phyloP scores from a whole-genome alignment of 1,284 basidiomycete genomes.

The Ustilago cynodontis region DNA sequence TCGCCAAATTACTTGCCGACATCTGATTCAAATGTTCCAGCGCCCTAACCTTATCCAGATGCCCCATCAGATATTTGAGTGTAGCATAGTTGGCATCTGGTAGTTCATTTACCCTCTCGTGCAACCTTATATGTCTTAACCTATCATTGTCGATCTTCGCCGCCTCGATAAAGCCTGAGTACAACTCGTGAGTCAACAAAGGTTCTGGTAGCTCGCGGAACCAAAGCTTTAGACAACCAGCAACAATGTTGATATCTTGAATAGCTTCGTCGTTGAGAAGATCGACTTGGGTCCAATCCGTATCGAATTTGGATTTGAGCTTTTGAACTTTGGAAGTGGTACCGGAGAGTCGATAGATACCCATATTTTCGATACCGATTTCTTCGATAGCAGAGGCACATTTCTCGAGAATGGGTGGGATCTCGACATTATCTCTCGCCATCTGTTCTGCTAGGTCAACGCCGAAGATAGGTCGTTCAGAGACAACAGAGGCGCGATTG shows the following conservation, averaged over 20 bases:
- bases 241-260: slow-evolving; percentile 93
- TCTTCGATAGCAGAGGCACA: slow-evolving; percentile 90
- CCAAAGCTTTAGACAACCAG: slow-evolving; percentile 94
- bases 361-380: slow-evolving; percentile 80
- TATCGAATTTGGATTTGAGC: slow-evolving; percentile 85
- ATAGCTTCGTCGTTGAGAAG: slow-evolving; percentile 69
- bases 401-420: slow-evolving; percentile 88
- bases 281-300: slow-evolving; percentile 68
- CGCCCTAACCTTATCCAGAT: slow-evolving; percentile 76
- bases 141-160: slow-evolving; percentile 82
- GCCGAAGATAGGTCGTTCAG: slow-evolving; percentile 77
- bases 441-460: slow-evolving; percentile 93
- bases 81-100: slow-evolving; percentile 99
- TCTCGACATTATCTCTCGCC: slow-evolving; percentile 85
- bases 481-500: slow-evolving; percentile 61
- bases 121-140: slow-evolving; percentile 85
- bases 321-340: slow-evolving; percentile 88
- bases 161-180: slow-evolving; percentile 93
- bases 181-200: slow-evolving; percentile 84
- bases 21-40: slow-evolving; percentile 81
- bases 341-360: slow-evolving; percentile 93
- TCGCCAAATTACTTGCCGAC: slow-evolving; percentile 91
- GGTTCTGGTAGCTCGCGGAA: slow-evolving; percentile 96
- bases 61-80: slow-evolving; percentile 93
- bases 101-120: slow-evolving; percentile 96